phyloP scores from a whole-genome alignment of 257 asterid species.

The Fraxinus anomala region DNA sequence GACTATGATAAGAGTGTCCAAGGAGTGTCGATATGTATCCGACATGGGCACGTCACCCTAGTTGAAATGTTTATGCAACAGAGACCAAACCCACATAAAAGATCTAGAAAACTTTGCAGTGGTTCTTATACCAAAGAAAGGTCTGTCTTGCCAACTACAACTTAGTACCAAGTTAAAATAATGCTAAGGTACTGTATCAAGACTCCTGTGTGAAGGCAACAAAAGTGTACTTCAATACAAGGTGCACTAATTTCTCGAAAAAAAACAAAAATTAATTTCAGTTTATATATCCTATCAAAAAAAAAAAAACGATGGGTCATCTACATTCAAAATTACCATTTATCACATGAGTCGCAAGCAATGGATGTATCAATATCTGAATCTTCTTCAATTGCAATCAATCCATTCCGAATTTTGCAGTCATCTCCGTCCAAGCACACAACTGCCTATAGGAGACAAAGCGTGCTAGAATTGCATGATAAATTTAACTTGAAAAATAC shows the following conservation, averaged over 20 bases:
- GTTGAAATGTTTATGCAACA: no score
- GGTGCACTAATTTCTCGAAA: not conserved
- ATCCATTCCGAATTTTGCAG: conserved; percentile 83
- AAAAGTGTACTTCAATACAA: conserved; percentile 1
- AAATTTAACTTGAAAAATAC: conserved; percentile 19
- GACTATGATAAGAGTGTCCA: no score
- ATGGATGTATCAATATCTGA: conserved; percentile 87
- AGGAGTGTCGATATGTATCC: no score
- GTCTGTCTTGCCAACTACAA: not conserved
- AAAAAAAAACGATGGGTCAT: not conserved
- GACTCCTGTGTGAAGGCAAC: conserved; percentile 17
- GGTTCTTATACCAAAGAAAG: conserved; percentile 2
- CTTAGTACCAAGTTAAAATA: not conserved
- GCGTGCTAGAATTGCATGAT: conserved; percentile 34
- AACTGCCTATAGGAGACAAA: conserved; percentile 82
- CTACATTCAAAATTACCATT: conserved; percentile 54
- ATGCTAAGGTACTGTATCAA: conserved; percentile 11
- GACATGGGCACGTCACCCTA: no score
- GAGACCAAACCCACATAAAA: not conserved
- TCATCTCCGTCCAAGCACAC: conserved; percentile 94
- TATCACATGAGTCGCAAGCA: conserved; percentile 98
- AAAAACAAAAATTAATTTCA: not conserved
- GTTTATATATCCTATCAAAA: not conserved
- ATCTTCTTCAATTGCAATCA: conserved; percentile 66
- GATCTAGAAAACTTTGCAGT: not conserved